Conservation (phyloP, 2,329 filamentous ascomycete species). For the Rosellinia necatrix region DNA sequence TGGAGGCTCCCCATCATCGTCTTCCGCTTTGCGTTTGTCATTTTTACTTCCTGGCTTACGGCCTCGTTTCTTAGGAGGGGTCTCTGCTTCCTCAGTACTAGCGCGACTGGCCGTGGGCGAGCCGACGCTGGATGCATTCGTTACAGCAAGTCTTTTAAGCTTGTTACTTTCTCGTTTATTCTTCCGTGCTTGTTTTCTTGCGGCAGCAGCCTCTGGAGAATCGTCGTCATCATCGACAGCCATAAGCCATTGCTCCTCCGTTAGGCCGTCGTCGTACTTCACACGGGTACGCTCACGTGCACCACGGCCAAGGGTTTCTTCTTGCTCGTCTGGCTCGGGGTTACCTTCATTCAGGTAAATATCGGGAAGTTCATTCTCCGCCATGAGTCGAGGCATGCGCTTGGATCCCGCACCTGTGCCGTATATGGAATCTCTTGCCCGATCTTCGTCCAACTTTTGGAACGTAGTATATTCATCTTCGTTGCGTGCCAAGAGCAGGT, state of each 20-base stretch:
- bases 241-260: constrained; percentile 98
- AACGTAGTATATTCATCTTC: constrained; percentile 80
- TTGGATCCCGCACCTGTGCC: constrained; percentile 68
- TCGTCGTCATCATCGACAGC: constrained; percentile 98
- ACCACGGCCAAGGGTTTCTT: constrained; percentile 81
- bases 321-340: constrained; percentile 76
- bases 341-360: constrained; percentile 91
- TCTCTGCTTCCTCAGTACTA: constrained; percentile 79
- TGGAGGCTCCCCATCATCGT: constrained; percentile 76
- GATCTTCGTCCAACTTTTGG: constrained; percentile 80
- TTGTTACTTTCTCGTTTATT: constrained; percentile 80
- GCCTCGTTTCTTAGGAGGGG: constrained; percentile 78
- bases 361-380: constrained; percentile 86
- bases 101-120: constrained; percentile 81
- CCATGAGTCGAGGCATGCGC: constrained; percentile 77
- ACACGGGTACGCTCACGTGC: constrained; percentile 94
- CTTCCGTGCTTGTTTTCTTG: constrained; percentile 83
- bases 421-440: constrained; percentile 69
- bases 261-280: constrained; percentile 94
- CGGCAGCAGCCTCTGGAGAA: constrained; percentile 87
- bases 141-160: constrained; percentile 57
- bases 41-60: constrained; percentile 75
- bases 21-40: constrained; percentile 88
- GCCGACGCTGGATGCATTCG: constrained; percentile 56
- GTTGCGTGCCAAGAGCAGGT: constrained; percentile 87